A percentile compares a stretch with the other conserved stretches of the same genome.
These are phyloP conservation scores for Maudiozyma turicensis DNA, from an alignment of 805 yeast species.

Conservation along the genomic window DNA sequence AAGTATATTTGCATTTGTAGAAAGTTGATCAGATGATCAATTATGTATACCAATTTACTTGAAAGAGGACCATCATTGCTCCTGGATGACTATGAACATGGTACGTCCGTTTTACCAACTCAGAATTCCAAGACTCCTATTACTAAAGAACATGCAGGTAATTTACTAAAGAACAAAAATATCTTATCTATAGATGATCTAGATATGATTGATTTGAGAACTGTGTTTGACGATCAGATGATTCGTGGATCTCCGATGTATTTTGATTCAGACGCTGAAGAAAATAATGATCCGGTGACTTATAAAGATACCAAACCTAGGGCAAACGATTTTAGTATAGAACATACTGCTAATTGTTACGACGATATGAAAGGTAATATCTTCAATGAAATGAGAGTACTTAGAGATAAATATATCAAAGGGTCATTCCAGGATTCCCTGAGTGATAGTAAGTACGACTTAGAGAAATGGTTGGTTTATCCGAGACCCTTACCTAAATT, in stretches of 20 bases:
- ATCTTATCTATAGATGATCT: conserved; percentile 23
- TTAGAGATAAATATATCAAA: conserved; percentile 57
- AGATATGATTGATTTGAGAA: conserved; percentile 23
- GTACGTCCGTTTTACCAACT: not conserved
- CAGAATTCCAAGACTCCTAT: conserved; percentile 1
- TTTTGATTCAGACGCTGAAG: conserved; percentile 16
- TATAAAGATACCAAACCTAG: not conserved
- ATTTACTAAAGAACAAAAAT: not conserved
- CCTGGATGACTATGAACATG: not conserved
- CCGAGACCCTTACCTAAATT: conserved; percentile 57
- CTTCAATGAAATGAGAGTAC: conserved; percentile 28
- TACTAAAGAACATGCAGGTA: conserved; percentile 2
- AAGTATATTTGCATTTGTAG: not conserved
- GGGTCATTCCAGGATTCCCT: conserved; percentile 56
- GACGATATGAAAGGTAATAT: conserved; percentile 5
- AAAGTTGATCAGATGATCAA: not conserved
- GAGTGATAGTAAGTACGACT: conserved; percentile 64
- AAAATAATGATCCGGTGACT: conserved; percentile 3
- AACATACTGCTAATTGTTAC: not conserved
- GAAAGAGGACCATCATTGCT: not conserved
- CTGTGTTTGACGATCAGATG: conserved; percentile 27
- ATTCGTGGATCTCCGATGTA: conserved; percentile 27
- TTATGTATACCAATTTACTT: not conserved
- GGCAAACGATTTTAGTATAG: not conserved
- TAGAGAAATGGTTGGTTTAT: conserved; percentile 60